These are phyloP conservation scores for Avena sativa DNA, from an alignment of 176 grass and related monocot genomes.

Conservation along the genomic window DNA sequence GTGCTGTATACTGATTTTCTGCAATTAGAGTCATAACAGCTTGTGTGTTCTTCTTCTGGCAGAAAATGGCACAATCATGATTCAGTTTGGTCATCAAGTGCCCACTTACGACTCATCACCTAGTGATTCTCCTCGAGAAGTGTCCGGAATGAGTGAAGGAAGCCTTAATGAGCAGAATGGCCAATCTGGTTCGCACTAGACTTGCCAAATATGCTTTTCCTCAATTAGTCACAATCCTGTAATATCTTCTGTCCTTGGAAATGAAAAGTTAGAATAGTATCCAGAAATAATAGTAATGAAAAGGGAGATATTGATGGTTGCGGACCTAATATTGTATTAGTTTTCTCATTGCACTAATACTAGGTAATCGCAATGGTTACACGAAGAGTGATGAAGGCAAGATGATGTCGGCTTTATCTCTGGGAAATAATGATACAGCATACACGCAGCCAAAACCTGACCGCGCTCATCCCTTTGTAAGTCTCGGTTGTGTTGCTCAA, in stretches of 20 bases:
- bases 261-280: not conserved
- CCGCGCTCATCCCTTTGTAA: constrained; percentile 68
- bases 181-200: constrained; percentile 55
- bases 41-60: constrained; percentile 13
- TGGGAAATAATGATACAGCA: constrained; percentile 59
- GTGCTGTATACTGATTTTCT: not conserved
- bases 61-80: constrained; percentile 65
- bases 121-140: constrained; percentile 68
- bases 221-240: constrained; percentile 33
- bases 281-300: not conserved
- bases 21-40: constrained; percentile 11
- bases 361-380: constrained; percentile 62
- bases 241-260: constrained; percentile 23
- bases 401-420: constrained; percentile 75
- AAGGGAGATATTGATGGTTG: constrained; percentile 1
- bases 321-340: constrained; percentile 19
- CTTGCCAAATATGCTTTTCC: not conserved
- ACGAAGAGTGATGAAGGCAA: constrained; percentile 62
- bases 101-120: constrained; percentile 60
- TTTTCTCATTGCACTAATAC: constrained; percentile 38
- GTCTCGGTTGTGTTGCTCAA: constrained; percentile 22
- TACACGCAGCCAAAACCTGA: constrained; percentile 68
- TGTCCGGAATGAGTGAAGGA: constrained; percentile 74
- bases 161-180: constrained; percentile 58
- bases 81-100: constrained; percentile 66